Evolutionary conservation across 1,284 basidiomycete species (phyloP).

Genomic region (Apiotrichum sp.): DNA sequence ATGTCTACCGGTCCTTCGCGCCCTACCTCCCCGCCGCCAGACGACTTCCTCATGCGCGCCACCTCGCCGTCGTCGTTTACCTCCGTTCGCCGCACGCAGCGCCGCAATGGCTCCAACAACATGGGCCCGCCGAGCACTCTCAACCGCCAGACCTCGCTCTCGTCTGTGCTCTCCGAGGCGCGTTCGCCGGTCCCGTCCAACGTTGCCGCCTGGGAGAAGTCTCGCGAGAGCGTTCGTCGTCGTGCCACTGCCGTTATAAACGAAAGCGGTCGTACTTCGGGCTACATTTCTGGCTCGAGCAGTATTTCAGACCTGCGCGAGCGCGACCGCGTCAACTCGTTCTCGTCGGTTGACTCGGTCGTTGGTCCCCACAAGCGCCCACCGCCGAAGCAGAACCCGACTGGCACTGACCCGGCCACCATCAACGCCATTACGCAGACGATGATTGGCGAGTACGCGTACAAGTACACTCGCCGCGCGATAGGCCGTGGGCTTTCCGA

Average conservation of each 20-base stretch:
- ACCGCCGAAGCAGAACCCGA: not conserved
- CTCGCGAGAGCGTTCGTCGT: constrained; percentile 36
- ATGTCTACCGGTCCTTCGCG: constrained; percentile 53
- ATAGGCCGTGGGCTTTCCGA: constrained; percentile 88
- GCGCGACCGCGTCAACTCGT: constrained; percentile 27
- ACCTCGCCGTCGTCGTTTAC: constrained; percentile 61
- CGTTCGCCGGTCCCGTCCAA: constrained; percentile 23
- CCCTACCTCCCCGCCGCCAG: constrained; percentile 80
- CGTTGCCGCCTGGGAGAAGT: constrained; percentile 47
- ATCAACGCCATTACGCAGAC: constrained; percentile 98
- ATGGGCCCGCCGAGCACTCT: constrained; percentile 61
- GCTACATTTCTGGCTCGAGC: constrained; percentile 27
- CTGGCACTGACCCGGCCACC: constrained; percentile 69
- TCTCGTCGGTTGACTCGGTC: constrained; percentile 37
- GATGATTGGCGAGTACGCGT: constrained; percentile 98
- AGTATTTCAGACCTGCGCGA: constrained; percentile 20
- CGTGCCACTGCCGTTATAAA: constrained; percentile 23
- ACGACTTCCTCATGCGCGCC: constrained; percentile 77
- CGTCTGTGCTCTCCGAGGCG: constrained; percentile 57
- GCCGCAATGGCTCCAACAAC: not conserved
- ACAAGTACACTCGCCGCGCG: constrained; percentile 91
- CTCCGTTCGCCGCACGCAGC: constrained; percentile 1
- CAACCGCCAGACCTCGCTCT: constrained; percentile 68
- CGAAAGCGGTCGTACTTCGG: constrained; percentile 12
- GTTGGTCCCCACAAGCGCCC: constrained; percentile 6